phyloP scores from a whole-genome alignment of 2,329 filamentous ascomycete species.

The Aspergillus eucalypticola region DNA sequence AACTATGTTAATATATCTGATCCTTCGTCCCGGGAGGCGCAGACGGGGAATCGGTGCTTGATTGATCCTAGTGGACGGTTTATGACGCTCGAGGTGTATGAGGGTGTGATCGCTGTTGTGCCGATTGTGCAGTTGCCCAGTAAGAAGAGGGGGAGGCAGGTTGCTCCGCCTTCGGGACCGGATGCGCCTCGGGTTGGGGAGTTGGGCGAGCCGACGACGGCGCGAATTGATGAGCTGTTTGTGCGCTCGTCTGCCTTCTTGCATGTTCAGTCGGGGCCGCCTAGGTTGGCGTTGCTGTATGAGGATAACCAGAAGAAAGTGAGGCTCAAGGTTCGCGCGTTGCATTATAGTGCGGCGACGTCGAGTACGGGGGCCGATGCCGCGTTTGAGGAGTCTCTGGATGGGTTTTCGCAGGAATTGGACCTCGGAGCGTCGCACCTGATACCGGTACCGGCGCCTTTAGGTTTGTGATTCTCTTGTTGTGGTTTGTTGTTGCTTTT shows the following conservation, averaged over 20 bases:
- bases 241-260: conserved; percentile 68
- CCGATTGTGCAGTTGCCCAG: conserved; percentile 59
- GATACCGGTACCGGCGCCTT: conserved; percentile 61
- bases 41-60: conserved; percentile 78
- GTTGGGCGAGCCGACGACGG: conserved; percentile 62
- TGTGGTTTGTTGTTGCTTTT: not conserved
- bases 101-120: conserved; percentile 66
- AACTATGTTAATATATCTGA: conserved; percentile 62
- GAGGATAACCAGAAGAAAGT: conserved; percentile 62
- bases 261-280: conserved; percentile 54
- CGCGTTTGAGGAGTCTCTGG: conserved; percentile 55
- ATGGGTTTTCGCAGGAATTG: conserved; percentile 52
- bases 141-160: conserved; percentile 42
- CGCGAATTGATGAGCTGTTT: conserved; percentile 66
- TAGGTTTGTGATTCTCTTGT: conserved; percentile 40
- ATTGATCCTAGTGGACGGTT: conserved; percentile 76
- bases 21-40: conserved; percentile 67
- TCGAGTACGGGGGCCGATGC: conserved; percentile 50
- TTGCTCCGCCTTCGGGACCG: conserved; percentile 26
- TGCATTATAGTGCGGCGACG: conserved; percentile 53
- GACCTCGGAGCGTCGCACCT: conserved; percentile 63
- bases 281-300: conserved; percentile 65
- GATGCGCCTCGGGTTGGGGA: conserved; percentile 50
- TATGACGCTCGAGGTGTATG: conserved; percentile 67
- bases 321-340: conserved; percentile 56